These are phyloP conservation scores for Clavariopsis aquatica DNA, from an alignment of 495 filamentous ascomycete species.

Conservation along the genomic window DNA sequence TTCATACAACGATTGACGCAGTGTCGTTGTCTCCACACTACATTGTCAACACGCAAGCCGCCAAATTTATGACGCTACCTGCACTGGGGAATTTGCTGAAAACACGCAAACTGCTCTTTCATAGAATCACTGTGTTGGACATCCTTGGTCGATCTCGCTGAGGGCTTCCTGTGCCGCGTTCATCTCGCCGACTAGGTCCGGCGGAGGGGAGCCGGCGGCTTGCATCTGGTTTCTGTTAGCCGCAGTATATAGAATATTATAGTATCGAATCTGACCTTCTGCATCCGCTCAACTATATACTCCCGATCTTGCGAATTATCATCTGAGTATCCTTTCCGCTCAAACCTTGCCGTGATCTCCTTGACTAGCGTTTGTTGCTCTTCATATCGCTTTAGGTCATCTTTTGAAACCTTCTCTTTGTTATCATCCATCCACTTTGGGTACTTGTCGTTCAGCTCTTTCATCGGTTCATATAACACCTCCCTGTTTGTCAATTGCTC, in stretches of 20 bases:
- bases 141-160: conserved; percentile 68
- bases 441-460: conserved; percentile 89
- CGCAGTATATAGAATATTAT: neutral
- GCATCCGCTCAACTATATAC: conserved; percentile 96
- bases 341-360: conserved; percentile 88
- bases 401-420: conserved; percentile 57
- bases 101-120: neutral
- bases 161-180: conserved; percentile 71
- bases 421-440: conserved; percentile 85
- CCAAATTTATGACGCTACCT: conserved; percentile 19
- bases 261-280: conserved; percentile 73
- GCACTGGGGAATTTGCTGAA: conserved; percentile 23
- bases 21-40: neutral
- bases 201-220: conserved; percentile 84
- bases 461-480: conserved; percentile 98
- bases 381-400: conserved; percentile 77
- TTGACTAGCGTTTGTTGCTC: conserved; percentile 78
- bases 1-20: neutral
- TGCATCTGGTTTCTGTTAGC: conserved; percentile 69
- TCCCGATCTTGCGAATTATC: conserved; percentile 78
- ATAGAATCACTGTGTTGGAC: conserved; percentile 64
- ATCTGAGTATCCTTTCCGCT: conserved; percentile 75
- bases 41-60: neutral
- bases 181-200: conserved; percentile 89
- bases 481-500: conserved; percentile 97